Evolutionary conservation across 2,329 filamentous ascomycete species (phyloP).

Genomic region (Pseudogymnoascus destructans): DNA sequence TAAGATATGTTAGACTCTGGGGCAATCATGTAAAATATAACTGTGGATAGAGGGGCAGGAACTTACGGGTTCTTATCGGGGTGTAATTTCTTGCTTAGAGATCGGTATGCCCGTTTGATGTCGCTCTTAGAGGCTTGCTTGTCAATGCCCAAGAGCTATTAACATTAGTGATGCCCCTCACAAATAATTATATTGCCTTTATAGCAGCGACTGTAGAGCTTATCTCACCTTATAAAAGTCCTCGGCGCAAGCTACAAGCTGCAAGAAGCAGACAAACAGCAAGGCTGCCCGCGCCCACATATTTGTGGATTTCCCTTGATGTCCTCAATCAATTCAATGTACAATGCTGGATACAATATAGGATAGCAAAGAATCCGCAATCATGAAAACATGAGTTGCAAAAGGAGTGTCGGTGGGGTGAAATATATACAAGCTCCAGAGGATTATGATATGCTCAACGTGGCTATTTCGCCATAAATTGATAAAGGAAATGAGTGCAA

Average conservation of each 20-base stretch:
- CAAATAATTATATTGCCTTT: neutral
- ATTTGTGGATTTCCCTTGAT: slow-evolving; percentile 13
- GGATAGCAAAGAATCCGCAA: neutral
- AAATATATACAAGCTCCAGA: slow-evolving; percentile 1
- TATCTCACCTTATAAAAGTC: slow-evolving; percentile 64
- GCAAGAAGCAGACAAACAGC: slow-evolving; percentile 40
- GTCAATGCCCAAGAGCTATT: slow-evolving; percentile 63
- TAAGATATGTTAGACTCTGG: slow-evolving; percentile 27
- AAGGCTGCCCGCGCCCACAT: slow-evolving; percentile 40
- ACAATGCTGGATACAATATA: slow-evolving; percentile 11
- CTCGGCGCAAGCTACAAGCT: slow-evolving; percentile 45
- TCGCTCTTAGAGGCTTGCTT: slow-evolving; percentile 72
- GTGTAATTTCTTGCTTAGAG: slow-evolving; percentile 87
- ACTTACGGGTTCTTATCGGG: slow-evolving; percentile 95
- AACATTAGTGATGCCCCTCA: slow-evolving; percentile 12
- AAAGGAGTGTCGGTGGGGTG: slow-evolving; percentile 9
- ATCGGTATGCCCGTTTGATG: slow-evolving; percentile 86
- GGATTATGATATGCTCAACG: slow-evolving; percentile 10
- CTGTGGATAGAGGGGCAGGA: neutral
- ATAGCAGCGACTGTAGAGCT: neutral
- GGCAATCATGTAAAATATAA: neutral
- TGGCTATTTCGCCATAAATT: slow-evolving; percentile 11
- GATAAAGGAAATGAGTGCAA: slow-evolving; percentile 9
- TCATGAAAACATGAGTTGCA: slow-evolving; percentile 11
- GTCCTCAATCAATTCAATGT: slow-evolving; percentile 2